A percentile compares a stretch with the other conserved stretches of the same genome.
phyloP scores from a whole-genome alignment of 148 eudicot genomes.

The Dianthus caryophyllus region DNA sequence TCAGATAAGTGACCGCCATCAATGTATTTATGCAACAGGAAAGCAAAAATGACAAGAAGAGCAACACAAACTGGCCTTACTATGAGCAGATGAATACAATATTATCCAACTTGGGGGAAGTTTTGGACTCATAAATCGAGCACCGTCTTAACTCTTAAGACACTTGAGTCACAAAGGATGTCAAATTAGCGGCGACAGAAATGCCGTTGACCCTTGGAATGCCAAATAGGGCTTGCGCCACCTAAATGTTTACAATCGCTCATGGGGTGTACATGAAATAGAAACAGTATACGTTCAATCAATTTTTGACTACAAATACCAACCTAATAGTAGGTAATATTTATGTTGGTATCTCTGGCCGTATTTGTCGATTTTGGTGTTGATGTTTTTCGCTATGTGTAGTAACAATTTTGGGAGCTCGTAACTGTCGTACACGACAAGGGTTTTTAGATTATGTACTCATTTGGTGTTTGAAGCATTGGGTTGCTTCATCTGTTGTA shows the following conservation, averaged over 20 bases:
- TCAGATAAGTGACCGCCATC: constrained; percentile 1
- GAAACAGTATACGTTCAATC: constrained; percentile 3
- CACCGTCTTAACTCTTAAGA: neutral
- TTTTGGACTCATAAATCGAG: constrained; percentile 29
- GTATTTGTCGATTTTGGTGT: too few species aligned
- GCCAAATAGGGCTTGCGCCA: constrained; percentile 1
- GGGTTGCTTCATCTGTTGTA: too few species aligned
- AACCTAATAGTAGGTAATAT: neutral
- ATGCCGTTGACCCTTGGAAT: constrained; percentile 6
- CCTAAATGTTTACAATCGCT: neutral
- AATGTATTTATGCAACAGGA: constrained; percentile 46
- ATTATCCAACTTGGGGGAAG: constrained; percentile 46
- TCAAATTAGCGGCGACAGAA: neutral
- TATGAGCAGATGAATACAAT: constrained; percentile 54
- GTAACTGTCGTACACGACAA: too few species aligned
- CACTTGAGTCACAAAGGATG: neutral
- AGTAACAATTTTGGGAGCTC: too few species aligned
- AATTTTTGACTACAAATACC: constrained; percentile 27
- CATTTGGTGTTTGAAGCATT: too few species aligned
- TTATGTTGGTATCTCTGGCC: too few species aligned
- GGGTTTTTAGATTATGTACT: too few species aligned
- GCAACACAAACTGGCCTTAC: constrained; percentile 61
- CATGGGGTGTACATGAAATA: constrained; percentile 12
- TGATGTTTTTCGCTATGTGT: too few species aligned
- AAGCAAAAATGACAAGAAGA: constrained; percentile 44